Evolutionary conservation across 164 flowering plant genomes (phyloP).

Genomic region (Vitis labrusca): DNA sequence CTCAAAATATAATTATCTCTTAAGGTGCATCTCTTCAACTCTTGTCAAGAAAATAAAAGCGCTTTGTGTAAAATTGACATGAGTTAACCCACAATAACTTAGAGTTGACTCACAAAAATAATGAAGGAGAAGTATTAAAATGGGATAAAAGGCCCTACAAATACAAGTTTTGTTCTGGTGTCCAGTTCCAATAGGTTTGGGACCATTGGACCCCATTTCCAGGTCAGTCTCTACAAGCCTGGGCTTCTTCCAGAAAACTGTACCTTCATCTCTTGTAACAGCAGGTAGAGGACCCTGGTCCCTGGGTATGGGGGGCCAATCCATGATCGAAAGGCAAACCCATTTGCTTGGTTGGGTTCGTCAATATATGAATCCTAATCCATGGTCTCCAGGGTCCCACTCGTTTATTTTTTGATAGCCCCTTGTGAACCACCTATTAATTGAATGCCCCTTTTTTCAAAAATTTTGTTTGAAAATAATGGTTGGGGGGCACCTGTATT

Average conservation of each 20-base stretch:
- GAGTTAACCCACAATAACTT: too few relatives aligned
- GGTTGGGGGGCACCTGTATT: neutral
- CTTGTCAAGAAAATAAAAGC: too few relatives aligned
- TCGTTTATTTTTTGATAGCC: neutral
- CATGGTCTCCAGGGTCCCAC: constrained; percentile 1
- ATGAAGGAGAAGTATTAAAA: neutral
- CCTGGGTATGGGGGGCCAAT: constrained; percentile 1
- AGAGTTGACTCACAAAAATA: too few relatives aligned
- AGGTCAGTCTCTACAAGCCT: neutral
- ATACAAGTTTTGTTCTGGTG: neutral
- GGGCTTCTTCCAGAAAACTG: constrained; percentile 11
- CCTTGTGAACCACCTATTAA: neutral
- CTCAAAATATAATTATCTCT: too few relatives aligned
- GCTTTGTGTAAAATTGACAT: too few relatives aligned
- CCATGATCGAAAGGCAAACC: neutral
- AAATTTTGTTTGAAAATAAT: too few relatives aligned
- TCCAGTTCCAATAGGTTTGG: constrained; percentile 15
- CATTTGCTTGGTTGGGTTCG: constrained; percentile 1
- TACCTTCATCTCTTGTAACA: constrained; percentile 3
- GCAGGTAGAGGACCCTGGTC: constrained; percentile 17
- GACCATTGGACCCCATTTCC: constrained; percentile 17
- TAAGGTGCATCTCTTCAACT: too few relatives aligned
- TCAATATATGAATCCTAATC: constrained; percentile 8
- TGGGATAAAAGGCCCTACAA: constrained; percentile 3
- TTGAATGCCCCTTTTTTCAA: neutral